Base-by-base conservation (phyloP, 495 filamentous ascomycete genomes). In the Penicillium riverlandense region DNA sequence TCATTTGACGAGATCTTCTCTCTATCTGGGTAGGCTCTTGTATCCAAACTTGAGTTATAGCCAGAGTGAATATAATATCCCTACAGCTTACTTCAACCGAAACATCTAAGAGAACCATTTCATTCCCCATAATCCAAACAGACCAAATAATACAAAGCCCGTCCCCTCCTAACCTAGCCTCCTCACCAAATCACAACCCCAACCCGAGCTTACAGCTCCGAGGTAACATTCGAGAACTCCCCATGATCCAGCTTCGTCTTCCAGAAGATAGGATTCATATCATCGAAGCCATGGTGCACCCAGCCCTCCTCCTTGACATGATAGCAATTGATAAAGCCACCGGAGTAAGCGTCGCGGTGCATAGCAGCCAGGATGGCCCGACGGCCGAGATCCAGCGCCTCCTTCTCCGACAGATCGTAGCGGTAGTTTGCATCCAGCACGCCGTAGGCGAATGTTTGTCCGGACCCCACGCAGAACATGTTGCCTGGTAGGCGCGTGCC, bases 371-470 rank as follows among this genome's bases (percentile, higher is more conserved):
- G 70, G 63, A 97, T 98, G 62, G 84, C 89, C 52, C 94, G 73
- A 49, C 87, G 79, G 36, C 92, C 92, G 40, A 98, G 78, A 59
- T 88, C 89, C 47, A 98, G 74, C 35, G 92, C 92, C 47, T 94
- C 87, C 67, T 94, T 79, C 45, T 83, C 84, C 22, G 69, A 78
- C 62, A 98, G 59, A 39, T 97, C 89, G 66, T 95, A 96, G 27
- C 71, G 70, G 69, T 98, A 98, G 74, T 96, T 85, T 29, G 91
- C 86, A 61, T 98, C 92, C 48, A 98, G 73, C 55, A 98, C 92
- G 68, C 92, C 92, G 66, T 98, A 98, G 40, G 92, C 92, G 62
- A 97, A 97, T 2, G 94, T 98, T 76, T 98, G 92, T 58, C 92
- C 92, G 38, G 86, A 92, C 34, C 92, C 92, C 46, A 98, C 92